Evolutionary conservation across 1,284 basidiomycete genomes (phyloP).

Genomic region (Sporisorium exsertum): DNA sequence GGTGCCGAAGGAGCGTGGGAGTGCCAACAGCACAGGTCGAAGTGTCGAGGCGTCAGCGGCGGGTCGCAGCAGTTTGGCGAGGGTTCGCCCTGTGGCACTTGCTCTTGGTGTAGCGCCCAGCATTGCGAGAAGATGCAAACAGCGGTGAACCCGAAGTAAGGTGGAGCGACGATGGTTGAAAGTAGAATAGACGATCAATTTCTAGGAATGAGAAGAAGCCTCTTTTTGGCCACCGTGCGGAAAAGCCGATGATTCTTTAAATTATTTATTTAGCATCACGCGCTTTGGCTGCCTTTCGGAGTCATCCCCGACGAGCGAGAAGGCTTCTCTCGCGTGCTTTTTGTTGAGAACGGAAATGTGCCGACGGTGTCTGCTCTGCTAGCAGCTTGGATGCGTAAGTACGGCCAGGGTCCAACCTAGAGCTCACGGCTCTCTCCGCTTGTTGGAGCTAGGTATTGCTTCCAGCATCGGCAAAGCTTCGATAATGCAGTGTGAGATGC

Average conservation of each 20-base stretch:
- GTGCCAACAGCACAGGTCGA: conserved; percentile 14
- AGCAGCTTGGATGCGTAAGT: neutral
- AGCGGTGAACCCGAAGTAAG: no score
- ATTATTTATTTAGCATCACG: neutral
- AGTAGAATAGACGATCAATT: neutral
- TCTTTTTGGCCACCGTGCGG: conserved; percentile 1
- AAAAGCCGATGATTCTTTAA: conserved; percentile 10
- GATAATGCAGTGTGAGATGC: neutral
- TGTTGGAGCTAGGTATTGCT: neutral
- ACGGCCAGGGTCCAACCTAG: conserved; percentile 14
- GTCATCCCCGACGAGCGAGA: conserved; percentile 23
- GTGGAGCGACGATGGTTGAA: neutral
- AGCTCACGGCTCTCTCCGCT: conserved; percentile 7
- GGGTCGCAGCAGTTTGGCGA: conserved; percentile 29
- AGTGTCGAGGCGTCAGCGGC: conserved; percentile 9
- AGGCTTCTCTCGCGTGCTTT: neutral
- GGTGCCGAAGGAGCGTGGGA: conserved; percentile 28
- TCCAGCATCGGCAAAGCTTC: neutral
- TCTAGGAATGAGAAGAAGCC: conserved; percentile 10
- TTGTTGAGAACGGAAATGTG: neutral
- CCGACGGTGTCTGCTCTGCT: neutral
- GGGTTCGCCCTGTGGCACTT: conserved; percentile 21
- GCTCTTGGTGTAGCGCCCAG: conserved; percentile 25
- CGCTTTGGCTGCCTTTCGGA: conserved; percentile 24
- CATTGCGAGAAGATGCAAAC: conserved; percentile 2